Evolutionary conservation across 768 basidiomycete genomes (phyloP).

Genomic region (Porphyrellus cyaneotinctus): DNA sequence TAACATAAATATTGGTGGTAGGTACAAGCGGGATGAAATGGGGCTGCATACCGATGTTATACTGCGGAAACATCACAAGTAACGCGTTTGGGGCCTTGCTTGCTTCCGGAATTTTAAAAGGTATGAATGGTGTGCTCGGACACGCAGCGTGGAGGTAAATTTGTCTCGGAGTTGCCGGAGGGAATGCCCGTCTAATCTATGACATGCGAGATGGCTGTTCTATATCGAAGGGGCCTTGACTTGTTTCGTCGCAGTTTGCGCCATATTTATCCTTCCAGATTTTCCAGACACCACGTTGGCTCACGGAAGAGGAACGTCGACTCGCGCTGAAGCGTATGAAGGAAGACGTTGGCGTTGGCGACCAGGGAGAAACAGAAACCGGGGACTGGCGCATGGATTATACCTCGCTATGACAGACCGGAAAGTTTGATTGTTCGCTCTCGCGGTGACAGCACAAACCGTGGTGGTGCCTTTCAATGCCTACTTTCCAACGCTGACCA

Average conservation of each 20-base stretch:
- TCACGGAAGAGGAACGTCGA: constrained; percentile 34
- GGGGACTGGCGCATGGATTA: constrained; percentile 44
- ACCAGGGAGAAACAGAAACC: constrained; percentile 44
- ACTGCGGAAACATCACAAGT: constrained; percentile 48
- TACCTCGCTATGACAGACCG: constrained; percentile 64
- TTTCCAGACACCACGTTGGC: constrained; percentile 38
- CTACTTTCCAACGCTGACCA: constrained; percentile 76
- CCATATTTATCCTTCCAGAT: constrained; percentile 47
- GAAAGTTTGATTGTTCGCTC: constrained; percentile 78
- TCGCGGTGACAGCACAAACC: constrained; percentile 36
- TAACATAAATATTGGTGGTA: constrained; percentile 23
- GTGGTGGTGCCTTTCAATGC: constrained; percentile 71
- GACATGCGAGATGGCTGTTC: constrained; percentile 42
- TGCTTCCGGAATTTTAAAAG: constrained; percentile 43
- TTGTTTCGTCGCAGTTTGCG: constrained; percentile 41
- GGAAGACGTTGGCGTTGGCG: constrained; percentile 62
- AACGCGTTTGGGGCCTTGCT: constrained; percentile 55
- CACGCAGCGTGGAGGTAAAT: constrained; percentile 52
- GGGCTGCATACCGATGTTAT: constrained; percentile 42
- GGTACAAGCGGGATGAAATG: constrained; percentile 45
- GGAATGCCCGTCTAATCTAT: constrained; percentile 5
- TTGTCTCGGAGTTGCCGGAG: neutral
- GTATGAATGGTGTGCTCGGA: constrained; percentile 47
- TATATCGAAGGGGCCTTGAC: constrained; percentile 46
- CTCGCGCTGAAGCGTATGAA: constrained; percentile 57